phyloP scores from a whole-genome alignment of 2,329 filamentous ascomycete species.

The Colletotrichum neosansevieriae region DNA sequence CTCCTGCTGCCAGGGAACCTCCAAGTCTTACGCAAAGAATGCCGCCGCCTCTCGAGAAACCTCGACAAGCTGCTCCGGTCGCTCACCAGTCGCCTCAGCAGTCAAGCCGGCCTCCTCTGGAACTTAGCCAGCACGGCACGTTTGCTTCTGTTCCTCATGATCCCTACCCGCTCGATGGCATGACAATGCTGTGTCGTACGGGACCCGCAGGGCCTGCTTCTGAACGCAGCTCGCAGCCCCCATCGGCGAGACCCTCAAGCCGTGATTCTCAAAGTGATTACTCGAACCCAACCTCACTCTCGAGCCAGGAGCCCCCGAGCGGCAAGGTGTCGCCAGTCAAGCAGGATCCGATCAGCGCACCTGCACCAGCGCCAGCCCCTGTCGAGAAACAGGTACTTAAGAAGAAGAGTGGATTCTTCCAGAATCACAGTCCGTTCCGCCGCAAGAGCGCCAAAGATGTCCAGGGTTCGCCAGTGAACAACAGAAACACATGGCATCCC shows the following conservation, averaged over 20 bases:
- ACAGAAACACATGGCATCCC: slow-evolving; percentile 72
- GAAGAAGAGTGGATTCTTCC: slow-evolving; percentile 89
- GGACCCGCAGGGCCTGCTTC: slow-evolving; percentile 71
- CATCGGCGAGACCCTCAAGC: slow-evolving; percentile 80
- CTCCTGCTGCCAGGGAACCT: slow-evolving; percentile 60
- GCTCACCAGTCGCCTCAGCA: slow-evolving; percentile 43
- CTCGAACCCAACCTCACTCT: slow-evolving; percentile 89
- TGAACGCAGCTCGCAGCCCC: slow-evolving; percentile 64
- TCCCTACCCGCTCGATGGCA: slow-evolving; percentile 92
- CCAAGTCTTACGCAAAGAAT: slow-evolving; percentile 65
- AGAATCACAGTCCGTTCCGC: slow-evolving; percentile 91
- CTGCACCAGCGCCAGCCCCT: slow-evolving; percentile 66
- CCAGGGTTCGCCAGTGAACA: slow-evolving; percentile 57
- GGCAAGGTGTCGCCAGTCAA: slow-evolving; percentile 82
- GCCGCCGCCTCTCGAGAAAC: slow-evolving; percentile 11
- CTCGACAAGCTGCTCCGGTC: slow-evolving; percentile 24
- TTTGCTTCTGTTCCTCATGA: slow-evolving; percentile 85
- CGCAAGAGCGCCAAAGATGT: slow-evolving; percentile 88
- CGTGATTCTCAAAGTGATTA: slow-evolving; percentile 92
- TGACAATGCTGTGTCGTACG: slow-evolving; percentile 95
- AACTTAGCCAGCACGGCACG: slow-evolving; percentile 68
- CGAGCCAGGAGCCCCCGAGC: slow-evolving; percentile 83
- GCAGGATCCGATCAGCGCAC: slow-evolving; percentile 59
- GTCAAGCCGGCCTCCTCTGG: slow-evolving; percentile 54
- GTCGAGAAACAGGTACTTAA: slow-evolving; percentile 66